Percentiles rank a stretch among this genome's conserved stretches.
Evolutionary conservation across 306 rosid genomes (phyloP).

Genomic region (Vigna mungo): DNA sequence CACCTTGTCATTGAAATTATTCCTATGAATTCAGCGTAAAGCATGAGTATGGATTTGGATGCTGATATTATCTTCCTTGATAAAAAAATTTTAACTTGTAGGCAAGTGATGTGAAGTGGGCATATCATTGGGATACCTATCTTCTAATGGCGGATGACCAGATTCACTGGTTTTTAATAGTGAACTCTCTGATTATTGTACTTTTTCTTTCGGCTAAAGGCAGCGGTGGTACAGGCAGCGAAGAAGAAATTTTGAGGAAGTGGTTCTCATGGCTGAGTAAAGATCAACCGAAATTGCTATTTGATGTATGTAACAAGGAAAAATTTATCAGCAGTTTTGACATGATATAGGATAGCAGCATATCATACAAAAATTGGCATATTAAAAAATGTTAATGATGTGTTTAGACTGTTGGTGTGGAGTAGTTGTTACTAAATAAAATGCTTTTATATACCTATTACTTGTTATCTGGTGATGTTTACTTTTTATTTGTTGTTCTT

Average conservation of each 20-base stretch:
- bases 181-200: slow-evolving; percentile 27
- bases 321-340: slow-evolving; percentile 33
- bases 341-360: slow-evolving; percentile 28
- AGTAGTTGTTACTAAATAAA: background rate
- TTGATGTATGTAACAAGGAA: slow-evolving; percentile 36
- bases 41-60: slow-evolving; percentile 31
- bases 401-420: background rate
- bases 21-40: slow-evolving; percentile 41
- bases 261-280: slow-evolving; percentile 70
- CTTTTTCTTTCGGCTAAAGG: slow-evolving; percentile 25
- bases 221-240: no score
- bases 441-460: background rate
- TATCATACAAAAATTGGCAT: background rate
- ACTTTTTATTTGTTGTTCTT: background rate
- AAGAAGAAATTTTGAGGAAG: slow-evolving; percentile 47
- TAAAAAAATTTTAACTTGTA: background rate
- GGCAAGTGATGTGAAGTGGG: slow-evolving; percentile 46
- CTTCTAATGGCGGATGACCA: slow-evolving; percentile 30
- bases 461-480: background rate
- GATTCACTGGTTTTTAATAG: slow-evolving; percentile 45
- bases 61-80: no score
- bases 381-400: background rate
- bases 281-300: slow-evolving; percentile 61
- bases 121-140: slow-evolving; percentile 41
- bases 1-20: slow-evolving; percentile 17